These are phyloP conservation scores for Tylopilus sp. DNA, from an alignment of 768 basidiomycete genomes.

Conservation along the genomic window DNA sequence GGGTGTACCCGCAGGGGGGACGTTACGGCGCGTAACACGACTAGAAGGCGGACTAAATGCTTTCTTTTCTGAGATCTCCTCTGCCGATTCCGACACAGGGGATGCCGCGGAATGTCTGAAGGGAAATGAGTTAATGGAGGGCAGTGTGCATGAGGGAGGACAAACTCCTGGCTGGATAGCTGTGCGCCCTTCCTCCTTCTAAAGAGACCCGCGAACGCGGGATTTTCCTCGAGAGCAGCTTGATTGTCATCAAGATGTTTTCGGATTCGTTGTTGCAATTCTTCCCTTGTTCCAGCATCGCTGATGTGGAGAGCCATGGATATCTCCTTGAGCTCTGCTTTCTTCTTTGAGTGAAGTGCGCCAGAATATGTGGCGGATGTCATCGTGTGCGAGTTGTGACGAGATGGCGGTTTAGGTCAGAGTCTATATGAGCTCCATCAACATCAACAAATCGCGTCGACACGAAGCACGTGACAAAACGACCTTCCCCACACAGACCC, in stretches of 20 bases:
- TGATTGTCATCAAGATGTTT: constrained; percentile 58
- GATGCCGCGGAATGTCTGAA: constrained; percentile 17
- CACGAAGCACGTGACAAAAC: constrained; percentile 23
- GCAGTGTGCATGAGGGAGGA: background rate
- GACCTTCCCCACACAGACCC: constrained; percentile 9
- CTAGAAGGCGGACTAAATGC: constrained; percentile 16
- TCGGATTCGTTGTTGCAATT: constrained; percentile 58
- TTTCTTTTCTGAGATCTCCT: constrained; percentile 15
- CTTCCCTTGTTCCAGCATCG: constrained; percentile 60
- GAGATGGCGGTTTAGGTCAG: constrained; percentile 11
- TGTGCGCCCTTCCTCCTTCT: constrained; percentile 35
- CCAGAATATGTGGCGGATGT: constrained; percentile 46
- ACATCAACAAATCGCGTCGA: constrained; percentile 31
- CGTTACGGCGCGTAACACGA: constrained; percentile 22
- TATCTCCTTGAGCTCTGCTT: constrained; percentile 62
- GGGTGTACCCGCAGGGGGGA: constrained; percentile 41
- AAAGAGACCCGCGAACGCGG: constrained; percentile 55
- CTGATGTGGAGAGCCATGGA: constrained; percentile 50
- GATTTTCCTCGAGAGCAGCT: constrained; percentile 51
- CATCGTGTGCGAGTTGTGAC: constrained; percentile 31
- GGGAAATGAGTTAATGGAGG: background rate
- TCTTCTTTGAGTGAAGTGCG: constrained; percentile 61
- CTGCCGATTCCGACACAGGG: constrained; percentile 10
- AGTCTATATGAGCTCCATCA: constrained; percentile 20
- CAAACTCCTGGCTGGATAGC: constrained; percentile 13